Conservation (phyloP, 805 yeast species). For the fission yeast (Schizosaccharomyces pombe) region DNA sequence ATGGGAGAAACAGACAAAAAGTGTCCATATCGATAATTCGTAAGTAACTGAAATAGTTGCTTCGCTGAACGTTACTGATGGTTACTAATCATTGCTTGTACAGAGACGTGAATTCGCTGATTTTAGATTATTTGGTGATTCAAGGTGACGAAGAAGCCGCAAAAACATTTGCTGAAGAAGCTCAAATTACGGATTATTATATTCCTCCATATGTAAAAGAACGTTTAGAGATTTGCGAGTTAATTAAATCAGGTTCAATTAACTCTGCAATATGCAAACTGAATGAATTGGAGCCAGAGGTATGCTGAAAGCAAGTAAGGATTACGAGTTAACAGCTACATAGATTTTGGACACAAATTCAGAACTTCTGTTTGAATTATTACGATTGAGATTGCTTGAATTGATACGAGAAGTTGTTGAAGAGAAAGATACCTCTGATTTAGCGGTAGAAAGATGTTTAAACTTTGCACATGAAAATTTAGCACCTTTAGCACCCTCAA, state of each 20-base stretch:
- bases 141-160: slow-evolving; percentile 62
- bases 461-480: slow-evolving; percentile 21
- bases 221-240: slow-evolving; percentile 29
- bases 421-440: slow-evolving; percentile 6
- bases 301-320: slow-evolving; percentile 10
- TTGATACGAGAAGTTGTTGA: slow-evolving; percentile 37
- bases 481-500: slow-evolving; percentile 33
- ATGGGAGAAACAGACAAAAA: neutral
- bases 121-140: slow-evolving; percentile 49
- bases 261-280: slow-evolving; percentile 32
- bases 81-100: neutral
- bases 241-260: slow-evolving; percentile 37
- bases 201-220: slow-evolving; percentile 30
- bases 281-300: slow-evolving; percentile 35
- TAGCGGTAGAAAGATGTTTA: slow-evolving; percentile 9
- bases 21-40: neutral
- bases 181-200: slow-evolving; percentile 12
- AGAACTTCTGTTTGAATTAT: slow-evolving; percentile 43
- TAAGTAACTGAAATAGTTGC: no score
- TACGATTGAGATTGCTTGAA: slow-evolving; percentile 55
- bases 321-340: slow-evolving; percentile 8
- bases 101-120: slow-evolving; percentile 24
- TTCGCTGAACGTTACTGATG: no score
- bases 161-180: slow-evolving; percentile 33
- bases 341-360: slow-evolving; percentile 35